These are phyloP conservation scores for Scheffersomyces quercinus DNA, from an alignment of 1,139 yeast genomes.

Conservation along the genomic window DNA sequence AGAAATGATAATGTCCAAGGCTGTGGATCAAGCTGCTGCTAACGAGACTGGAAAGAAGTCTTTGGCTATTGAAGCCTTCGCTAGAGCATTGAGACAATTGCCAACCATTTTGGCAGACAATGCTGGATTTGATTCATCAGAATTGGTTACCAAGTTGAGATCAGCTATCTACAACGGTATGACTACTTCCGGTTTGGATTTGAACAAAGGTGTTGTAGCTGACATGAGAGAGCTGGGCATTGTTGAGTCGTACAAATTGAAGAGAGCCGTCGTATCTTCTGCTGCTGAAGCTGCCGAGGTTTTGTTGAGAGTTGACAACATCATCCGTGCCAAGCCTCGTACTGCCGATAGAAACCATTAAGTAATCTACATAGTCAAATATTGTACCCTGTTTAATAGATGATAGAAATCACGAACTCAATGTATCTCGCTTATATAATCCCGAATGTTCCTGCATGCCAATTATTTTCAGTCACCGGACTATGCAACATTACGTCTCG, in stretches of 20 bases:
- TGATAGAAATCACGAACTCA: no score
- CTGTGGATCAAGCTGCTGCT: conserved; percentile 94
- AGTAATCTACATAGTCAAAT: background rate
- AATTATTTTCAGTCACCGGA: no score
- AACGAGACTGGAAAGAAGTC: conserved; percentile 93
- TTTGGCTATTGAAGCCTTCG: conserved; percentile 92
- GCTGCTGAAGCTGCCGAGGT: conserved; percentile 99
- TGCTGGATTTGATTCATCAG: conserved; percentile 96
- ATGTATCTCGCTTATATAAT: no score
- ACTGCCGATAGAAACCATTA: conserved; percentile 81
- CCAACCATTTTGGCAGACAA: conserved; percentile 96
- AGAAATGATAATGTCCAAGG: conserved; percentile 97
- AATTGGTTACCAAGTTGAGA: conserved; percentile 85
- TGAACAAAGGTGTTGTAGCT: conserved; percentile 78
- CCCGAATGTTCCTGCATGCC: no score
- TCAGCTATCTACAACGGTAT: conserved; percentile 92
- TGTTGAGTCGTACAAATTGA: conserved; percentile 88
- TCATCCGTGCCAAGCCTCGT: conserved; percentile 94
- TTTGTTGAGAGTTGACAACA: conserved; percentile 89
- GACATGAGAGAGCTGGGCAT: conserved; percentile 95
- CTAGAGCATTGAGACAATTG: conserved; percentile 88
- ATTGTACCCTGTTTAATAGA: no score
- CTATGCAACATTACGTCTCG: no score
- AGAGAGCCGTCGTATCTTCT: conserved; percentile 91
- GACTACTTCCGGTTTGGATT: conserved; percentile 87